Evolutionary conservation across 371 early-diverging fungal genomes (phyloP).

Genomic region (Circinella umbellata): DNA sequence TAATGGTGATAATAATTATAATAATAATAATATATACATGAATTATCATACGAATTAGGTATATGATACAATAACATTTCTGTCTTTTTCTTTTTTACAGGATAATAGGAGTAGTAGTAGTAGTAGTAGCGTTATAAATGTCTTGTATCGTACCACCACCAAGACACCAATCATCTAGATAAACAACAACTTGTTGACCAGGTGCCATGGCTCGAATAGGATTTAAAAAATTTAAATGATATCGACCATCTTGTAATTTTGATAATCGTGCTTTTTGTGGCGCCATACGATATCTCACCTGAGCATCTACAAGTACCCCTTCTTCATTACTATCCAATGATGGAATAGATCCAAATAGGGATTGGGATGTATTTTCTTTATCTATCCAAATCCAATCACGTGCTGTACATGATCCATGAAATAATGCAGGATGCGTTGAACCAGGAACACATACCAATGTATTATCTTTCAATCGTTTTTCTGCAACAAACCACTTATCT

Average conservation of each 20-base stretch:
- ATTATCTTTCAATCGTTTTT: constrained; percentile 37
- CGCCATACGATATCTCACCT: constrained; percentile 52
- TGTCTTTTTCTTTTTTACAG: no score
- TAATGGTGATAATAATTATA: no score
- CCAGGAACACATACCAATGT: constrained; percentile 48
- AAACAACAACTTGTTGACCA: constrained; percentile 59
- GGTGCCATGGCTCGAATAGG: constrained; percentile 54
- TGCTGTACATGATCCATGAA: constrained; percentile 34
- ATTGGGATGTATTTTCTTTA: constrained; percentile 16
- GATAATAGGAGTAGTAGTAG: no score
- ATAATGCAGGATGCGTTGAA: constrained; percentile 49
- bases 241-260: constrained; percentile 22
- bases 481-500: constrained; percentile 62
- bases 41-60: no score
- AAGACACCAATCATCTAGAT: constrained; percentile 59
- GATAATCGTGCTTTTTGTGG: constrained; percentile 43
- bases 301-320: constrained; percentile 37
- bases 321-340: background rate
- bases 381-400: constrained; percentile 55
- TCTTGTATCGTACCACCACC: constrained; percentile 56
- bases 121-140: constrained; percentile 8
- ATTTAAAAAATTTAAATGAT: constrained; percentile 34
- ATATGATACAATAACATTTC: no score
- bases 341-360: background rate
- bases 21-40: no score